Percentiles rank a stretch among this genome's conserved stretches.
Evolutionary conservation across 176 grass and related monocot species (phyloP).

Genomic region (Avena insularis): DNA sequence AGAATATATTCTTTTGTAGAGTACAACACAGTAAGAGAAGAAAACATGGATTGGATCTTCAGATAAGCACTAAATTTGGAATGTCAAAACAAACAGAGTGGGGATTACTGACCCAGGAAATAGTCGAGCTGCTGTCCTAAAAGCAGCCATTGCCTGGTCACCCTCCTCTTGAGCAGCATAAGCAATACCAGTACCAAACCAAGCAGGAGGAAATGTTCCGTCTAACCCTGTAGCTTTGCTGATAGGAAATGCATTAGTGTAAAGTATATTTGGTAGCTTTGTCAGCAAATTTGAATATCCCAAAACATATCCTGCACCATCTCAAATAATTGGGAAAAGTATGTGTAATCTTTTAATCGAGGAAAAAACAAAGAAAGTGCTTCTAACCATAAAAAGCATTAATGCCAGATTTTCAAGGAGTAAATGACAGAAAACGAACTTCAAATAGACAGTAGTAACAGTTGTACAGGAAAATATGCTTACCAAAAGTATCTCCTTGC

Average conservation of each 20-base stretch:
- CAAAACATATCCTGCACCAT: neutral
- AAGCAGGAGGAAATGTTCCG: conserved; percentile 92
- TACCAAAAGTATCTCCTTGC: conserved; percentile 93
- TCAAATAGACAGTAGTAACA: neutral
- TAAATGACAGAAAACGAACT: conserved; percentile 3
- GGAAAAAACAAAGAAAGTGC: conserved; percentile 10
- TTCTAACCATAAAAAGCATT: conserved; percentile 4
- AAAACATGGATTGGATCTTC: neutral
- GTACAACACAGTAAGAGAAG: conserved; percentile 24
- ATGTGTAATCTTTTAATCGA: neutral
- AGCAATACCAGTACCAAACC: conserved; percentile 91
- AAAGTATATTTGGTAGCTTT: conserved; percentile 13
- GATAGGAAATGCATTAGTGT: conserved; percentile 48
- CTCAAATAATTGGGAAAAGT: neutral
- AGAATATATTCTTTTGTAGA: neutral
- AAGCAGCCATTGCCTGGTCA: conserved; percentile 96
- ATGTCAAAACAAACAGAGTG: conserved; percentile 27
- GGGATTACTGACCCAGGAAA: conserved; percentile 85
- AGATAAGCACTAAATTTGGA: conserved; percentile 20
- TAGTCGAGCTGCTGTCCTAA: conserved; percentile 86
- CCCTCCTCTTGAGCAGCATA: conserved; percentile 93
- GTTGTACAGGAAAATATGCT: conserved; percentile 37
- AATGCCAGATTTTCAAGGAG: neutral
- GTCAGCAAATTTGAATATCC: conserved; percentile 2
- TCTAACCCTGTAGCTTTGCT: conserved; percentile 95